Percentiles rank a stretch among this genome's conserved stretches.
phyloP scores from a whole-genome alignment of 2,329 filamentous ascomycete genomes.

The Didymella arachidicola region DNA sequence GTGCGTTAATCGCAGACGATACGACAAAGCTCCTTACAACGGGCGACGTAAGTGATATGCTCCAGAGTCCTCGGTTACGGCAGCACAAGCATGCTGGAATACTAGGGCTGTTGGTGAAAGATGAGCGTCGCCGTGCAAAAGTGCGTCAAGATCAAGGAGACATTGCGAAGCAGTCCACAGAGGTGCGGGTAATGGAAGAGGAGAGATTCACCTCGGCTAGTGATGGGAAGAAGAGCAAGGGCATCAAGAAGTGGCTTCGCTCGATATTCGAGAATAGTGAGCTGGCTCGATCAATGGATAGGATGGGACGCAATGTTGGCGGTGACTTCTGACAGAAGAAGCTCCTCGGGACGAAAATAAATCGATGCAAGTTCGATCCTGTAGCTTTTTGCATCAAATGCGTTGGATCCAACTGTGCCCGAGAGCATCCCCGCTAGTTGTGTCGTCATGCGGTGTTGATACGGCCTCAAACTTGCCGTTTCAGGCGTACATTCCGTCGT shows the following conservation, averaged over 20 bases:
- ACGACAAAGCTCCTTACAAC: not conserved
- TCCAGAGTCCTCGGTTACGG: not conserved
- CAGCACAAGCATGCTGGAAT: not conserved
- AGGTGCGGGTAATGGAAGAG: not conserved
- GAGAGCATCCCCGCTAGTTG: too few relatives aligned
- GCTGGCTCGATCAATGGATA: not conserved
- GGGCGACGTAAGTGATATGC: not conserved
- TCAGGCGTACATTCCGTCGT: too few relatives aligned
- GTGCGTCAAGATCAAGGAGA: not conserved
- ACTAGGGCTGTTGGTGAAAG: not conserved
- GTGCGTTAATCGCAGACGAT: not conserved
- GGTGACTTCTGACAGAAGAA: not conserved
- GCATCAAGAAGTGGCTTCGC: not conserved
- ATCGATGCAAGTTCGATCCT: too few relatives aligned
- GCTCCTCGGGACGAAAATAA: not conserved
- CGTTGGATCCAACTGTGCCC: too few relatives aligned
- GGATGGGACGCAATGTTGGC: not conserved
- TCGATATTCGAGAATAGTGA: not conserved
- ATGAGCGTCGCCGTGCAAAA: not conserved
- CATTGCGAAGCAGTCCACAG: not conserved
- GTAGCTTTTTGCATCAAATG: too few relatives aligned
- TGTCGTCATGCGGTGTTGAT: too few relatives aligned
- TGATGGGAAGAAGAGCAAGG: not conserved
- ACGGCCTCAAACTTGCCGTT: too few relatives aligned
- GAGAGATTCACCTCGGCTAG: not conserved